A percentile compares a stretch with the other conserved stretches of the same genome.
Evolutionary conservation across 371 early-diverging fungal species (phyloP).

Genomic region (Rhizopus delemar): DNA sequence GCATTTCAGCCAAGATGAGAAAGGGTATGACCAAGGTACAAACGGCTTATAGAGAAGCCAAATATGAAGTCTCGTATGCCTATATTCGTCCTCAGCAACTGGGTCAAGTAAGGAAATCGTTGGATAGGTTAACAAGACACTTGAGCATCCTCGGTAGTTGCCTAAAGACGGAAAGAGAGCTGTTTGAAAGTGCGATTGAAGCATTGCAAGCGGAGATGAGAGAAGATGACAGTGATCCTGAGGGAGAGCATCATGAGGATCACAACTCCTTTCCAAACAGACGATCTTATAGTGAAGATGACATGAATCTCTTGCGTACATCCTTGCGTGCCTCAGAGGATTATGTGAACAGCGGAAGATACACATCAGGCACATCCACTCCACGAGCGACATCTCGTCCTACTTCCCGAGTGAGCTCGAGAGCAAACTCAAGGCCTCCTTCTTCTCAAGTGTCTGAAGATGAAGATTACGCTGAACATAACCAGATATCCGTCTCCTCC

Average conservation of each 20-base stretch:
- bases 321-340: slow-evolving; percentile 36
- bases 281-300: slow-evolving; percentile 34
- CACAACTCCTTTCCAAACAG: slow-evolving; percentile 5
- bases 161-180: slow-evolving; percentile 42
- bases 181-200: slow-evolving; percentile 48
- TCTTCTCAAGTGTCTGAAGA: slow-evolving; percentile 25
- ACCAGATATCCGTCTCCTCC: slow-evolving; percentile 42
- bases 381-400: slow-evolving; percentile 1
- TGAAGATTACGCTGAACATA: slow-evolving; percentile 31
- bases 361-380: neutral
- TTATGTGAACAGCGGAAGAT: slow-evolving; percentile 11
- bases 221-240: slow-evolving; percentile 22
- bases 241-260: slow-evolving; percentile 15
- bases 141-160: slow-evolving; percentile 46
- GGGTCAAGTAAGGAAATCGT: slow-evolving; percentile 36
- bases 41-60: slow-evolving; percentile 49
- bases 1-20: slow-evolving; percentile 37
- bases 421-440: slow-evolving; percentile 14
- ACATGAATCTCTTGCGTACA: slow-evolving; percentile 26
- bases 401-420: slow-evolving; percentile 9
- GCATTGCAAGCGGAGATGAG: slow-evolving; percentile 21
- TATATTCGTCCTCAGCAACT: slow-evolving; percentile 45
- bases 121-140: slow-evolving; percentile 46
- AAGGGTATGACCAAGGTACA: slow-evolving; percentile 49
- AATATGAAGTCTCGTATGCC: slow-evolving; percentile 50